Conservation (phyloP, 108 stramenopile species). For the Fistulifera solaris region DNA sequence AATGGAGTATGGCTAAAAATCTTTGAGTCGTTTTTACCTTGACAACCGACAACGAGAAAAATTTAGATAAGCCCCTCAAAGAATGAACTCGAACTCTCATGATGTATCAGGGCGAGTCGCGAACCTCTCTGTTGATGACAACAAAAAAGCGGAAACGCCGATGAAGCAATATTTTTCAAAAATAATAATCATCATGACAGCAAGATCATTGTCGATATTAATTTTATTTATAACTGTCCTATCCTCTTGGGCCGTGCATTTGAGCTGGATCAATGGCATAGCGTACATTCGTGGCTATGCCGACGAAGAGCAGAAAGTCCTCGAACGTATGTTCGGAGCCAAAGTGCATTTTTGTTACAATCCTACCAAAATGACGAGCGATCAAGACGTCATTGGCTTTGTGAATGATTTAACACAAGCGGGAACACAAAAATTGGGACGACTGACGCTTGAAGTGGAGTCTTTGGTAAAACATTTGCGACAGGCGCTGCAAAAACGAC, state of each 20-base stretch:
- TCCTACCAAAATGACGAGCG: slow-evolving; percentile 66
- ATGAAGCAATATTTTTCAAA: too few species aligned
- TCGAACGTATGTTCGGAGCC: slow-evolving; percentile 37
- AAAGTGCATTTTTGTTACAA: slow-evolving; percentile 73
- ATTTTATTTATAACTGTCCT: too few species aligned
- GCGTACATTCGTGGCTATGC: slow-evolving; percentile 60
- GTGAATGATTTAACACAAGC: slow-evolving; percentile 75
- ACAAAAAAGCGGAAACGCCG: too few species aligned
- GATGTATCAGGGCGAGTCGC: too few species aligned
- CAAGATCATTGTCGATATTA: too few species aligned
- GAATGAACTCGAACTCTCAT: too few species aligned
- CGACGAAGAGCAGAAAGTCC: slow-evolving; percentile 37
- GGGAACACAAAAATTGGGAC: slow-evolving; percentile 61
- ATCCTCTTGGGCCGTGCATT: neutral
- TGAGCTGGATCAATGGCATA: slow-evolving; percentile 82
- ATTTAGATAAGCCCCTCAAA: too few species aligned
- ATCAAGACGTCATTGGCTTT: slow-evolving; percentile 67
- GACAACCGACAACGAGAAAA: too few species aligned
- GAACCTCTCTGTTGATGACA: too few species aligned
- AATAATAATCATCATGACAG: too few species aligned
- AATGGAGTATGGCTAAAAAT: too few species aligned
- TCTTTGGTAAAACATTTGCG: slow-evolving; percentile 52
- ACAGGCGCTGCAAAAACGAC: slow-evolving; percentile 46
- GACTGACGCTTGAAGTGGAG: slow-evolving; percentile 76
- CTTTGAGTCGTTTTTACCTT: too few species aligned